Conservation (phyloP, 345 rosid species). For the Salix exigua region DNA sequence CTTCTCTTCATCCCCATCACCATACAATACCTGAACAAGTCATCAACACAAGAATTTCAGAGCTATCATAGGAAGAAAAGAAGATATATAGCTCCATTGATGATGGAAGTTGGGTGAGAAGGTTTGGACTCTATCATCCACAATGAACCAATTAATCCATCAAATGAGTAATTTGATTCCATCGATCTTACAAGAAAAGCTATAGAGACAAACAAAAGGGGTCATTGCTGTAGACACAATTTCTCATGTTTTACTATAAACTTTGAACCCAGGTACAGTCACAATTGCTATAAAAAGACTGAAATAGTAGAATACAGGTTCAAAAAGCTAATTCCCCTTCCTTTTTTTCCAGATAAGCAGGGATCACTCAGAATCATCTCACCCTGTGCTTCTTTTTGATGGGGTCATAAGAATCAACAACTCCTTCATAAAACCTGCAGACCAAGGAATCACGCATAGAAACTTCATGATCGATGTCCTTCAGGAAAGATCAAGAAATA, state of each 20-base stretch:
- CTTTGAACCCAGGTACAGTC: not conserved
- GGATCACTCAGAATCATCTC: slow-evolving; percentile 22
- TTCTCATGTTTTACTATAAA: slow-evolving; percentile 1
- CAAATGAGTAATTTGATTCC: not conserved
- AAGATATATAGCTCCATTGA: not conserved
- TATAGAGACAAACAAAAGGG: not conserved
- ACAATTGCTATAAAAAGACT: not conserved
- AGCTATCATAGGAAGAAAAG: slow-evolving; percentile 9
- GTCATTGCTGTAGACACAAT: slow-evolving; percentile 6
- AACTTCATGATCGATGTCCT: not conserved
- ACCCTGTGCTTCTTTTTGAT: slow-evolving; percentile 57
- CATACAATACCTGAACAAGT: slow-evolving; percentile 49
- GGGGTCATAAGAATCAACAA: slow-evolving; percentile 43
- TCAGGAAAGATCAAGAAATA: not conserved
- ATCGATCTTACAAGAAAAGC: not conserved
- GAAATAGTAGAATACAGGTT: not conserved
- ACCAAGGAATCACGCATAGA: not conserved
- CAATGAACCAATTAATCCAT: slow-evolving; percentile 2
- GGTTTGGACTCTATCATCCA: not conserved
- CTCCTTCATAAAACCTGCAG: slow-evolving; percentile 68
- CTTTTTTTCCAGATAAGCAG: not conserved
- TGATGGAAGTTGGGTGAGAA: not conserved
- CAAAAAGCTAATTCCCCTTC: not conserved
- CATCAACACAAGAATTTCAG: not conserved
- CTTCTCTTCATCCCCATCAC: slow-evolving; percentile 66